Conservation (phyloP, 768 basidiomycete species). For the Kwoniella sp. region DNA sequence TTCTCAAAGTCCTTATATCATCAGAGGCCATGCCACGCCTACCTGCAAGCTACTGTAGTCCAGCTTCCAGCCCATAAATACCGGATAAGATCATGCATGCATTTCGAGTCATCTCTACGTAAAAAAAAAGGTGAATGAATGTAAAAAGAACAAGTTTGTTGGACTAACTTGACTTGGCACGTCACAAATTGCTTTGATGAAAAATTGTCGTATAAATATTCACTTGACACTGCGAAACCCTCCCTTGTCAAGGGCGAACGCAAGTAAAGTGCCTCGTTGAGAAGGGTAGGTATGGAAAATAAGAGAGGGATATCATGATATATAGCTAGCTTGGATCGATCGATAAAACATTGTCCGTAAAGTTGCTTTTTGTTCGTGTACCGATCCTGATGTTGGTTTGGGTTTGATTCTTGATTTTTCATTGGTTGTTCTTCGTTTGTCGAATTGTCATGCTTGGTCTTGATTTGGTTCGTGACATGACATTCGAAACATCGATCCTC, state of each 20-base stretch:
- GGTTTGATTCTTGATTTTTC: not conserved
- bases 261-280: too few species aligned
- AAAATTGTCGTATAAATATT: too few species aligned
- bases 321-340: not conserved
- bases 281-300: not conserved
- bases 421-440: not conserved
- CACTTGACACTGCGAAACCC: too few species aligned
- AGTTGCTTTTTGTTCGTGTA: conserved; percentile 1
- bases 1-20: too few species aligned
- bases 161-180: too few species aligned
- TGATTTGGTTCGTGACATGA: not conserved
- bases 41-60: not conserved
- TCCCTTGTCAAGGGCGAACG: too few species aligned
- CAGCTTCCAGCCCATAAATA: not conserved
- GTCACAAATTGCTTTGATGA: too few species aligned
- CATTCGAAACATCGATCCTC: not conserved
- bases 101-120: conserved; percentile 9
- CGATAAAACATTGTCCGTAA: not conserved
- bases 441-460: not conserved
- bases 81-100: not conserved
- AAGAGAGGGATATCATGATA: not conserved
- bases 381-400: not conserved
- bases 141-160: too few species aligned
- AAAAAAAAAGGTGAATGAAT: not conserved
- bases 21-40: too few species aligned